Percentiles rank a stretch among this genome's conserved stretches.
Evolutionary conservation across 2,329 filamentous ascomycete genomes (phyloP).

Genomic region (Emydomyces testavorans): DNA sequence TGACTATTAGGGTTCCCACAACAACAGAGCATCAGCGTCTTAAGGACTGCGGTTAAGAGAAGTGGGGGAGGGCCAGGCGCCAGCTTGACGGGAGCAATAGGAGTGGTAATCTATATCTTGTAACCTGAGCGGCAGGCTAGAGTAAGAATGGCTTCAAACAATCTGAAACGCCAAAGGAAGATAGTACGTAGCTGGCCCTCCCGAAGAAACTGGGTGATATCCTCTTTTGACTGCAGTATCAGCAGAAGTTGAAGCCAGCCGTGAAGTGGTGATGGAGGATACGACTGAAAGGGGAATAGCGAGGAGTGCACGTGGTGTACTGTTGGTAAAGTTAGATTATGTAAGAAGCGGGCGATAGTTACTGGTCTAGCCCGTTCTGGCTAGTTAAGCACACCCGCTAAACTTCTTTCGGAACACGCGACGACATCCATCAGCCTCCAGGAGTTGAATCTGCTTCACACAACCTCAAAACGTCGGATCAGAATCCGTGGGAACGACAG

Average conservation of each 20-base stretch:
- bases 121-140: too few species aligned
- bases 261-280: neutral
- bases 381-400: too few species aligned
- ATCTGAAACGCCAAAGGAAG: neutral
- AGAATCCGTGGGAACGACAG: too few species aligned
- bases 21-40: neutral
- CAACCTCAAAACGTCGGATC: too few species aligned
- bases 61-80: constrained; percentile 7
- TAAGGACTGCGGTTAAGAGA: neutral
- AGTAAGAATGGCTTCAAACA: neutral
- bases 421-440: too few species aligned
- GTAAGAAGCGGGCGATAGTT: neutral
- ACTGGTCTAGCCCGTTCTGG: neutral
- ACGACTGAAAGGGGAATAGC: neutral
- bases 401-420: too few species aligned
- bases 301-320: neutral
- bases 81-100: neutral
- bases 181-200: constrained; percentile 5
- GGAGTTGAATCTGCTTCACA: too few species aligned
- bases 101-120: too few species aligned
- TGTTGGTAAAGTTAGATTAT: neutral
- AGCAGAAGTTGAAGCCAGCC: too few species aligned
- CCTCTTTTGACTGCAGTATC: neutral
- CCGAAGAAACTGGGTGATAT: constrained; percentile 3
- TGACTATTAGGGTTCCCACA: neutral